These are phyloP conservation scores for Candida khao-thaluensis DNA, from an alignment of 805 yeast genomes.

Conservation along the genomic window DNA sequence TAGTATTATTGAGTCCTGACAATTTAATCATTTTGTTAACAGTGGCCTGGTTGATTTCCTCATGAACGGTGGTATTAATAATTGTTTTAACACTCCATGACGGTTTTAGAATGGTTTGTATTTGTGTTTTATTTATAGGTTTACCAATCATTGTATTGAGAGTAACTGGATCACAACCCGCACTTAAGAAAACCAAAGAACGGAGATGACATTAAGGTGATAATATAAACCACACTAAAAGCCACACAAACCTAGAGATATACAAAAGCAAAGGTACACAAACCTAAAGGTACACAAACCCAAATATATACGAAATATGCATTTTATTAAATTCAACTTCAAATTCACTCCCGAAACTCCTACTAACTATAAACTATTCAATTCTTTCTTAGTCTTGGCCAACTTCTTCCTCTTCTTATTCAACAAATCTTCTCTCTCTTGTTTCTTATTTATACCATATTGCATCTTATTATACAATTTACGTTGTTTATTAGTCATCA, in stretches of 20 bases:
- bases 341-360: no score
- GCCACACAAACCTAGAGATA: no score
- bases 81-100: slow-evolving; percentile 22
- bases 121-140: slow-evolving; percentile 10
- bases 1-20: slow-evolving; percentile 33
- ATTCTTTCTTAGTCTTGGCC: slow-evolving; percentile 55
- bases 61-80: slow-evolving; percentile 7
- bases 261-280: no score
- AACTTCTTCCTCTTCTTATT: slow-evolving; percentile 68
- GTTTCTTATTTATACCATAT: slow-evolving; percentile 82
- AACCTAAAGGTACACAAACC: no score
- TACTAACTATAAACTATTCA: slow-evolving; percentile 23
- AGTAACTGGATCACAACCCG: no score
- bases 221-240: no score
- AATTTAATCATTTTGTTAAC: slow-evolving; percentile 28
- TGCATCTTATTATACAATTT: slow-evolving; percentile 93
- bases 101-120: slow-evolving; percentile 10
- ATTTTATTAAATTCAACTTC: no score
- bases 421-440: slow-evolving; percentile 66
- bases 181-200: no score
- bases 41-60: slow-evolving; percentile 5
- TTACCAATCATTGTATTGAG: slow-evolving; percentile 1
- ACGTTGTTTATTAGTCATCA: slow-evolving; percentile 98
- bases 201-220: no score
- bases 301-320: no score